Base-by-base conservation (phyloP, 768 basidiomycete species). In the Termitomyces sp. region DNA sequence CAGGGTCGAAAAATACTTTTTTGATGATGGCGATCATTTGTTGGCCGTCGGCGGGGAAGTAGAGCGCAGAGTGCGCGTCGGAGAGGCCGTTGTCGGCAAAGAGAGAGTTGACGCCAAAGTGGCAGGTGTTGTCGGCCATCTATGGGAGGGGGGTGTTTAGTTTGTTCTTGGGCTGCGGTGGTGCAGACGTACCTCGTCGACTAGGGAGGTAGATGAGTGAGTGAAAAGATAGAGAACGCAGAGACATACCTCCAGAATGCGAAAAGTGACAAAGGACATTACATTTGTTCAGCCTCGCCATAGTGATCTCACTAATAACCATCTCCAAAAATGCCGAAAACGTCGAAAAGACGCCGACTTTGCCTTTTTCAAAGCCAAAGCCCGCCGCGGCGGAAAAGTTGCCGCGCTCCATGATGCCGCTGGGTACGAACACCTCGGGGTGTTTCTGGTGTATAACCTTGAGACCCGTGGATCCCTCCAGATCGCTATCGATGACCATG, bases 261-360 rank as follows among this genome's bases (percentile, higher is more conserved):
- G 91, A 93, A 76, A 93, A 94, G 73, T 94, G 92, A 65, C 80
- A 87, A 24, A 94, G 80, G 9, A 94, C 86, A 66, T 94, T 94
- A 77, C 89, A 90, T 64, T 88, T 79, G 71, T 94, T 94, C 69
- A 94, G 71, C 53, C 92, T 83, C n/a, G 92, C 92, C 92, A 94
- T 94, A 12, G 92, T 94, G 52, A 93, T 74, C 70, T 94, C 92
- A 5, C 90, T 92, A 54, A 94, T 71, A 49, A 90, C 77, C 92
- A 94, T 94, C 80, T 94, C 92, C 57, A 92, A 78, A 79, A 94
- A 94, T 4, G 92, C 92, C 49, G 88, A 90, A 75, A 94, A 94
- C 4, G 92, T 94, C 26, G 90, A 91, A 76, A 92, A 92, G 56
- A 92, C 89, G 59, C 92, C 92, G 59, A 87, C 89, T 71, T 92